Percentiles rank a stretch among this genome's conserved stretches.
These are phyloP conservation scores for Cupressus sempervirens DNA, from an alignment of 75 land plant species.

Conservation along the genomic window DNA sequence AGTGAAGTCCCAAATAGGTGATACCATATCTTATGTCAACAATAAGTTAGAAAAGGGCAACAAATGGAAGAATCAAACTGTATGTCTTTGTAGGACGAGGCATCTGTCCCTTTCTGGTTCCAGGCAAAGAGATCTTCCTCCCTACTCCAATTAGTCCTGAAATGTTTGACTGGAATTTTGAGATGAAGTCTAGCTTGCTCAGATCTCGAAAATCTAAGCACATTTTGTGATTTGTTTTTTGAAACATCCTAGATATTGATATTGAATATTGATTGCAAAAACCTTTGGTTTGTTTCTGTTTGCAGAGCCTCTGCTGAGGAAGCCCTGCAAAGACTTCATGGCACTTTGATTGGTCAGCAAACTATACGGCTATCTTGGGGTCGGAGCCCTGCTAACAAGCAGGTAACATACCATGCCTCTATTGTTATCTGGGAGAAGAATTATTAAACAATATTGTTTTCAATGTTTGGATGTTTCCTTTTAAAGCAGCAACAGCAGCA, in stretches of 20 bases:
- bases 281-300: background rate
- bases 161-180: no score
- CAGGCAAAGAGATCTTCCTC: no score
- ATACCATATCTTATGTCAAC: no score
- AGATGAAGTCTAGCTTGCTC: no score
- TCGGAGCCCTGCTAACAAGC: constrained; percentile 81
- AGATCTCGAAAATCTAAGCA: no score
- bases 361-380: constrained; percentile 89
- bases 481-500: background rate
- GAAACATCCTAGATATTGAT: background rate
- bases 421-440: background rate
- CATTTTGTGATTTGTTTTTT: background rate
- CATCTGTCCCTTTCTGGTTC: no score
- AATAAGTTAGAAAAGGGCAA: no score
- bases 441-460: background rate
- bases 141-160: no score
- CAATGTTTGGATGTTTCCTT: background rate
- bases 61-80: no score
- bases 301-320: constrained; percentile 77
- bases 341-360: constrained; percentile 72
- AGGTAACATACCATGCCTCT: constrained; percentile 28
- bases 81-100: no score
- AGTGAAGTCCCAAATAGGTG: no score
- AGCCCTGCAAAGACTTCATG: constrained; percentile 66
- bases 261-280: background rate